Conservation (phyloP, 768 basidiomycete species). For the Termitomyces sp. region DNA sequence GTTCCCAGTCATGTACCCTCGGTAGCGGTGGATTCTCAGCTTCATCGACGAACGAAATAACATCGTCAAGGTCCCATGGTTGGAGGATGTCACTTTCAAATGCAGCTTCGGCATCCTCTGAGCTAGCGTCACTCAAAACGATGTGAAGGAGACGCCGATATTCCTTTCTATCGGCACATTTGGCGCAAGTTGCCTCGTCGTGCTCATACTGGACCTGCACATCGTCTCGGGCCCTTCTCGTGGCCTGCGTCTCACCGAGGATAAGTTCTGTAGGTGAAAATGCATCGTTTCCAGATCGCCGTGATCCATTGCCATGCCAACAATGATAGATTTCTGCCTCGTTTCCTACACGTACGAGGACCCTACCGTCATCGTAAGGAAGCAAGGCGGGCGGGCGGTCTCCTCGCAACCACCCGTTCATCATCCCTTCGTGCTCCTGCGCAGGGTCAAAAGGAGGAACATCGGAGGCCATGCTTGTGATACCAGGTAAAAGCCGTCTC, state of each 20-base stretch:
- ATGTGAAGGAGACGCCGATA: neutral
- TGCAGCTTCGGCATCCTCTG: neutral
- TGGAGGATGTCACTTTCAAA: slow-evolving; percentile 7
- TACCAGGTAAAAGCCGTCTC: neutral
- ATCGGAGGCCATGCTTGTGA: neutral
- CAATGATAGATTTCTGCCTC: neutral
- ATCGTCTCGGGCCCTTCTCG: neutral
- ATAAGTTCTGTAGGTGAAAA: neutral
- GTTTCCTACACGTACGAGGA: neutral
- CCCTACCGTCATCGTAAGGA: neutral
- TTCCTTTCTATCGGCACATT: neutral
- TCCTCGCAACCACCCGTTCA: slow-evolving; percentile 9
- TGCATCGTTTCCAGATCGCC: neutral
- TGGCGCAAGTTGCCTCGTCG: neutral
- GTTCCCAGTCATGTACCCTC: neutral
- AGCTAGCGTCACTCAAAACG: neutral
- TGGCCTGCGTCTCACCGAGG: neutral
- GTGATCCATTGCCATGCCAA: neutral
- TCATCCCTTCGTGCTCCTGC: slow-evolving; percentile 6
- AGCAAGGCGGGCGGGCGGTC: neutral
- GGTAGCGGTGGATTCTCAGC: neutral
- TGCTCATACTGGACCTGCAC: slow-evolving; percentile 2
- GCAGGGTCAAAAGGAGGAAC: neutral
- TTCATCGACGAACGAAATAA: neutral
- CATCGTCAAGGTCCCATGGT: slow-evolving; percentile 3